Evolutionary conservation across 768 basidiomycete genomes (phyloP).

Genomic region (Tricholomella constricta): DNA sequence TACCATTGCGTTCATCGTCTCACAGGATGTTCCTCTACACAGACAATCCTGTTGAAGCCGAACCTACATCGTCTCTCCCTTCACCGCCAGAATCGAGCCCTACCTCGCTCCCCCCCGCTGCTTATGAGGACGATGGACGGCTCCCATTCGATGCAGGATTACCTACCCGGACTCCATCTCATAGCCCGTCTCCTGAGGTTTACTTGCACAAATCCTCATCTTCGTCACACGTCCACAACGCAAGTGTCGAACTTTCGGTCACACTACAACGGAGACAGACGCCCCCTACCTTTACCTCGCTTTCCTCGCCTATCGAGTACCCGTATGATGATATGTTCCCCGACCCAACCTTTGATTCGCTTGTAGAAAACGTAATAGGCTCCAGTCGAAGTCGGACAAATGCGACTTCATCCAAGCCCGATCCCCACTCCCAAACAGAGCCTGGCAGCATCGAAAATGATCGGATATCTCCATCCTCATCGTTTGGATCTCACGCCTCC

Average conservation of each 20-base stretch:
- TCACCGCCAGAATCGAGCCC: slow-evolving; percentile 37
- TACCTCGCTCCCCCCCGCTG: slow-evolving; percentile 12
- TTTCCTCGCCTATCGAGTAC: slow-evolving; percentile 26
- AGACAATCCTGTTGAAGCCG: not conserved
- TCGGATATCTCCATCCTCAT: slow-evolving; percentile 29
- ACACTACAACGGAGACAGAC: not conserved
- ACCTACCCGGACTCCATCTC: not conserved
- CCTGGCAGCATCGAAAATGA: slow-evolving; percentile 2
- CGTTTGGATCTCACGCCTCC: slow-evolving; percentile 36
- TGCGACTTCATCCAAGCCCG: not conserved
- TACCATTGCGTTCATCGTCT: not conserved
- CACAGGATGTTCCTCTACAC: not conserved
- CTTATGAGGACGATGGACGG: slow-evolving; percentile 3
- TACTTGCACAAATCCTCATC: not conserved
- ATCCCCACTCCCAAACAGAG: slow-evolving; percentile 5
- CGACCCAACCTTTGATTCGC: slow-evolving; percentile 21
- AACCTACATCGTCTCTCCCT: slow-evolving; percentile 30
- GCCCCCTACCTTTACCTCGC: slow-evolving; percentile 26
- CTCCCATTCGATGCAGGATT: not conserved
- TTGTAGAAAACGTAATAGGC: slow-evolving; percentile 15
- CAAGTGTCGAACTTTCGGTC: not conserved
- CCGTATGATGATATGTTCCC: slow-evolving; percentile 1
- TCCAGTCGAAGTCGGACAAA: slow-evolving; percentile 2
- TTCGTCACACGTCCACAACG: not conserved
- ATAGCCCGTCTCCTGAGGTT: not conserved